Conservation (phyloP, 345 rosid species). For the Firmiana major region DNA sequence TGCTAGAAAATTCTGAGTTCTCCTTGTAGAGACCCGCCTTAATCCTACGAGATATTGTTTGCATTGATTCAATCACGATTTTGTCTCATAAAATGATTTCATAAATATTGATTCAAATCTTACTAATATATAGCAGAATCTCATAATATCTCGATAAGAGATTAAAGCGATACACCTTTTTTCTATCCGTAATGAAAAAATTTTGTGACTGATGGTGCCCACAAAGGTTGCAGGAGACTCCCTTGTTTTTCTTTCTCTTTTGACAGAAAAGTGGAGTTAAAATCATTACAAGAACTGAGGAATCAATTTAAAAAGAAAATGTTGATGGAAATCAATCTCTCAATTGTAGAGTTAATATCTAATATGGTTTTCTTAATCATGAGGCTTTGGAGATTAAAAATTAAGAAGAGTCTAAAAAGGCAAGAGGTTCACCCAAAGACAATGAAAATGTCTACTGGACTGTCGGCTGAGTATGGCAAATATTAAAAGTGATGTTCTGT, state of each 20-base stretch:
- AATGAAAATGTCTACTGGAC: too few species aligned
- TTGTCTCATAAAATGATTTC: too few species aligned
- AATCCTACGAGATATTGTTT: too few species aligned
- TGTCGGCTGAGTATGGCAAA: background rate
- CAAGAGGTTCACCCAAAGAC: background rate
- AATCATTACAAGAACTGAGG: background rate
- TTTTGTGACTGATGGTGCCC: too few species aligned
- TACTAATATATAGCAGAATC: too few species aligned
- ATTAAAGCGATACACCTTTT: too few species aligned
- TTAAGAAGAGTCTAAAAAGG: background rate
- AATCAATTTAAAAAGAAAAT: too few species aligned
- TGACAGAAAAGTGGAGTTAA: background rate
- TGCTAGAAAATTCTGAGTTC: background rate
- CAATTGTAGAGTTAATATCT: background rate
- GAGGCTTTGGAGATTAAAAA: background rate
- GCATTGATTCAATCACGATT: too few species aligned
- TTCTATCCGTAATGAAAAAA: background rate
- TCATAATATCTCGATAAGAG: too few species aligned
- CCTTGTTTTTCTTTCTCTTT: background rate
- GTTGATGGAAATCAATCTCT: background rate
- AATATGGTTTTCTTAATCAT: background rate
- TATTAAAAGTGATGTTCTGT: background rate
- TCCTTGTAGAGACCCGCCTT: too few species aligned
- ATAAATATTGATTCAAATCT: too few species aligned
- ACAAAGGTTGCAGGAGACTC: background rate